phyloP scores from a whole-genome alignment of 441 rosid genomes.

The Erodium chrysanthum region DNA sequence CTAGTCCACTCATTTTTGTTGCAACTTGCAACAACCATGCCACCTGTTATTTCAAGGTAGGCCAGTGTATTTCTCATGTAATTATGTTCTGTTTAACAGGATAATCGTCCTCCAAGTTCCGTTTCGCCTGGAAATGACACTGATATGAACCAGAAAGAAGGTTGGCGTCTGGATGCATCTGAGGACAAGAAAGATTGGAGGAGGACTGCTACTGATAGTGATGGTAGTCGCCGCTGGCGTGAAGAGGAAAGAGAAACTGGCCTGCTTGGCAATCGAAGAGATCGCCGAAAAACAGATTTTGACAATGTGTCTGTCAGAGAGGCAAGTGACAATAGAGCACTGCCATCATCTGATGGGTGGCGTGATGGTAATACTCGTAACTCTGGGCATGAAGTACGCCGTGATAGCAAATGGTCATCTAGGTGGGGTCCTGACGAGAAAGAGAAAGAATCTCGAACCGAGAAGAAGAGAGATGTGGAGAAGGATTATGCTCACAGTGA shows the following conservation, averaged over 20 bases:
- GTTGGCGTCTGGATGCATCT: conserved; percentile 73
- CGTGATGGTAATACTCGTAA: conserved; percentile 40
- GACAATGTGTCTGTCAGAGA: conserved; percentile 48
- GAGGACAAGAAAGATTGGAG: conserved; percentile 83
- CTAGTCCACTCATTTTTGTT: neutral
- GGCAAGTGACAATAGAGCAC: conserved; percentile 39
- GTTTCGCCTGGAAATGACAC: conserved; percentile 40
- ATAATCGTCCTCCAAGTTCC: conserved; percentile 48
- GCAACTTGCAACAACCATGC: neutral
- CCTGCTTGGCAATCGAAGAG: conserved; percentile 62
- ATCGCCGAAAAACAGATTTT: conserved; percentile 62
- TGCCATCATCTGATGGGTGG: conserved; percentile 60
- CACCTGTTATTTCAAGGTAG: neutral
- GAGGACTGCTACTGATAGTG: conserved; percentile 46
- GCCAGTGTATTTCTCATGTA: neutral
- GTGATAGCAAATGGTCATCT: conserved; percentile 91
- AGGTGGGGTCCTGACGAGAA: conserved; percentile 99
- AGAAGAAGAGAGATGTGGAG: conserved; percentile 53
- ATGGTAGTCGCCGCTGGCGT: conserved; percentile 71
- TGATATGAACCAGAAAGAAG: conserved; percentile 60
- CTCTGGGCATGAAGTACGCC: conserved; percentile 43
- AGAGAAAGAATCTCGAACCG: conserved; percentile 63
- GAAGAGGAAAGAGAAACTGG: conserved; percentile 98
- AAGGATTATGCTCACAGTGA: conserved; percentile 57
- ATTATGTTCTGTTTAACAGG: conserved; percentile 32